A percentile compares a stretch with the other conserved stretches of the same genome.
These are phyloP conservation scores for Schizophyllum commune DNA, from an alignment of 1,284 basidiomycete genomes.

Conservation along the genomic window DNA sequence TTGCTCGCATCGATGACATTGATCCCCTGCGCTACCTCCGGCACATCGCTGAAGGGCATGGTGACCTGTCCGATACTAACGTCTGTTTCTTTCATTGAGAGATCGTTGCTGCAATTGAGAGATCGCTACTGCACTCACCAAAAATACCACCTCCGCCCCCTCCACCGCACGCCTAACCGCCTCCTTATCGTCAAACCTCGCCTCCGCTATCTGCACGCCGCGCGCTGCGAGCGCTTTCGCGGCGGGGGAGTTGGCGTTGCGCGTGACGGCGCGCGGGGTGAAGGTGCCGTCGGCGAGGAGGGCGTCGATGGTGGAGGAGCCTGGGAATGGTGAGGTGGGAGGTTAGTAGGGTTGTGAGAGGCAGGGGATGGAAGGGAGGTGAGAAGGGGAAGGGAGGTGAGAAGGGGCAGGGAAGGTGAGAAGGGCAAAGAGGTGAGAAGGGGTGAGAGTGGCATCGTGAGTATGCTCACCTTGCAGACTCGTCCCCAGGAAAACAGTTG, in stretches of 20 bases:
- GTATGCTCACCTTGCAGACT: neutral
- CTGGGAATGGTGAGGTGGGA: conserved; percentile 6
- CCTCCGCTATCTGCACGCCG: conserved; percentile 26
- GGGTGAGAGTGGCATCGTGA: too few relatives aligned
- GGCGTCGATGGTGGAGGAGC: conserved; percentile 19
- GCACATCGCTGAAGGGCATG: neutral
- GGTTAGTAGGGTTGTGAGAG: too few relatives aligned
- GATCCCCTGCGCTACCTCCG: neutral
- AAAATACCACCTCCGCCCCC: conserved; percentile 7
- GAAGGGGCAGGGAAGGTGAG: neutral
- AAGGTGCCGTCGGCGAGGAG: conserved; percentile 25
- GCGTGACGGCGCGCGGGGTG: conserved; percentile 23
- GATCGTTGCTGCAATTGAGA: too few relatives aligned
- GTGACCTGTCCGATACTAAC: conserved; percentile 4
- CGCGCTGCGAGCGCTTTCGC: conserved; percentile 18
- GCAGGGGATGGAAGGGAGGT: too few relatives aligned
- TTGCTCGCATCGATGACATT: neutral
- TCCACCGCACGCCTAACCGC: conserved; percentile 4
- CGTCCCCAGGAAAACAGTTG: conserved; percentile 5
- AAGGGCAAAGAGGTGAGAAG: neutral
- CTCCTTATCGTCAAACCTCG: neutral
- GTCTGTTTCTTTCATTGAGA: neutral
- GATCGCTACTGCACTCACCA: too few relatives aligned
- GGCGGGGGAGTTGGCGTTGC: conserved; percentile 19
- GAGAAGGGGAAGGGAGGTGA: neutral